A percentile compares a stretch with the other conserved stretches of the same genome.
Evolutionary conservation across 345 rosid species (phyloP).

Genomic region (Syzygium aromaticum): DNA sequence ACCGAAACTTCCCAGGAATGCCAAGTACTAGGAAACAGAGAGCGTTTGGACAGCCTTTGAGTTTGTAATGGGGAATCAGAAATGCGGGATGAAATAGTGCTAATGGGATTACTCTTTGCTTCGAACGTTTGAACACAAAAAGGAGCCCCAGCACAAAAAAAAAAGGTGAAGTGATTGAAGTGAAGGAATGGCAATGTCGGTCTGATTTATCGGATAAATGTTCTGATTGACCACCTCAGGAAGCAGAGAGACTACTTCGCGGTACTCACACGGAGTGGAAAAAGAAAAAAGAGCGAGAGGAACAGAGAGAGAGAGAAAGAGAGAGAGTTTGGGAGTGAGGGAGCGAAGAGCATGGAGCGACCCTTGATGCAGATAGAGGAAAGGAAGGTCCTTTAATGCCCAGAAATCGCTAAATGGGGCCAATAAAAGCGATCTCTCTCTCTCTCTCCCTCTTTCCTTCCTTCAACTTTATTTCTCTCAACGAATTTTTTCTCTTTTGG

Average conservation of each 20-base stretch:
- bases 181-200: conserved; percentile 28
- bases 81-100: not conserved
- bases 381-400: conserved; percentile 6
- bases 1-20: not conserved
- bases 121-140: not conserved
- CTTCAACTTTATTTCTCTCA: not conserved
- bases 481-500: conserved; percentile 4
- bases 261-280: not conserved
- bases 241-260: not conserved
- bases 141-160: not conserved
- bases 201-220: conserved; percentile 28
- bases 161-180: not conserved
- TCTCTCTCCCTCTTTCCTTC: not conserved
- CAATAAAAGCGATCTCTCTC: not conserved
- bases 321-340: not conserved
- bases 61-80: not conserved
- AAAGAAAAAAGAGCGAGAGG: conserved; percentile 1
- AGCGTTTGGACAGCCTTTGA: not conserved
- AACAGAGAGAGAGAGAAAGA: not conserved
- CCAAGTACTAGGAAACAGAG: not conserved
- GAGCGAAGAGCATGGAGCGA: conserved; percentile 8
- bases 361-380: conserved; percentile 43
- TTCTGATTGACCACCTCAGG: conserved; percentile 24
- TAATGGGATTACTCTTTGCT: not conserved
- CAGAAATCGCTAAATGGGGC: not conserved